Base-by-base conservation (phyloP, 345 rosid species). In the Hibiscus trionum region DNA sequence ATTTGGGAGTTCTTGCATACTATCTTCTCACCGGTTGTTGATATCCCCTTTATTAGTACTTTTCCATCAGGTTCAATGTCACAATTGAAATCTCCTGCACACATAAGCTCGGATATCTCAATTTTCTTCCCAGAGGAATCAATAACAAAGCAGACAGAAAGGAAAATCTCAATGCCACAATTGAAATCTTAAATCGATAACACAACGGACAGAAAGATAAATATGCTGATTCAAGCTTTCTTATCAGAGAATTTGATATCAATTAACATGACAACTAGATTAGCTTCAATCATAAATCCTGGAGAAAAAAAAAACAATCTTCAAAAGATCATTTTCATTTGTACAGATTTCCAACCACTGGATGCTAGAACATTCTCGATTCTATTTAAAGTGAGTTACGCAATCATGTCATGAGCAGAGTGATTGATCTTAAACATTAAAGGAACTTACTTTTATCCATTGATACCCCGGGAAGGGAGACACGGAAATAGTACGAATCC, bases 11-110 rank as follows among this genome's bases (percentile, higher is more conserved):
- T 2, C 80, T 75, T 88, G 79, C 86, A 84, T 6, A 94, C 87
- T 1, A 78, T 80, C 72, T 74, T 80, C 84, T 91, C 97, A 8
- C 98, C 98, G 0, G 96, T 88, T 2, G 86, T 88, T 19, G 91
- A 84, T 27, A 85, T 77, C 71, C 98, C 96, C 70, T 81, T 86
- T 69, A 91, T 86, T 35, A 70, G 17, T 62, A 91, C 76, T 74
- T 37, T 86, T 33, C 95, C 96, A 35, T 86, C 88, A 15, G 88
- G 83, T 31, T 85, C 80, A 2, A 94, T 78, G 37, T 83, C 84
- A 66, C 90, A 94, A 59, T 83, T 83, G 80, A 94, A 94, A 44
- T 84, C 88, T 79, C 81, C 98, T 91, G 86, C 69, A 80, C 16
- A 39, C 66, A 50, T 7, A 65, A 70, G 80, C 62, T 71, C 27